Conservation (phyloP, 2,329 filamentous ascomycete genomes). For the Penicillium nordicum region DNA sequence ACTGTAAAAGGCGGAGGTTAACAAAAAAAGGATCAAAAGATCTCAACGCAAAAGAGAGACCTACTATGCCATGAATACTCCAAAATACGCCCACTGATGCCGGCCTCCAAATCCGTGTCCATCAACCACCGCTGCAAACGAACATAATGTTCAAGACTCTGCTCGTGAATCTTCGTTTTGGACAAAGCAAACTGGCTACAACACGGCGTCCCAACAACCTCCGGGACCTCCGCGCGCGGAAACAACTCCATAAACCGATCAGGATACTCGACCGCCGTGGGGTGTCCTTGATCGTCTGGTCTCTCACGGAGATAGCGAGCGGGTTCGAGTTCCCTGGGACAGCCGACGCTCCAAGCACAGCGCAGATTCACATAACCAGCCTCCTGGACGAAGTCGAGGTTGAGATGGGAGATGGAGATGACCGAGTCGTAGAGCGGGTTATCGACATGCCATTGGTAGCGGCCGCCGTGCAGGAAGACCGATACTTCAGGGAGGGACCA, state of each 20-base stretch:
- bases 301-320: conserved; percentile 30
- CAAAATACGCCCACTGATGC: conserved; percentile 49
- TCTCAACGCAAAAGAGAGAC: conserved; percentile 22
- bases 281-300: conserved; percentile 21
- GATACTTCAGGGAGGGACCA: conserved; percentile 39
- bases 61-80: conserved; percentile 58
- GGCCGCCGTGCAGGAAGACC: conserved; percentile 42
- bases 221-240: conserved; percentile 34
- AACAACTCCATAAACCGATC: conserved; percentile 47
- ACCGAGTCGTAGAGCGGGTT: conserved; percentile 29
- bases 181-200: conserved; percentile 54
- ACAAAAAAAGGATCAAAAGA: background rate
- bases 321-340: conserved; percentile 36
- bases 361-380: conserved; percentile 36
- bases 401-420: conserved; percentile 26
- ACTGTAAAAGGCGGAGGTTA: conserved; percentile 11
- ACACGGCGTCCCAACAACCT: conserved; percentile 46
- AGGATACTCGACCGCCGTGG: conserved; percentile 27
- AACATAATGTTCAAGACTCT: conserved; percentile 45
- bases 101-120: conserved; percentile 44
- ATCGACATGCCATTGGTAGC: conserved; percentile 44
- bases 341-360: conserved; percentile 33
- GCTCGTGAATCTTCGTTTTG: conserved; percentile 42
- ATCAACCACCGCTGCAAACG: conserved; percentile 48
- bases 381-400: conserved; percentile 29